Conservation (phyloP, 306 rosid species). For the Corylus americana region DNA sequence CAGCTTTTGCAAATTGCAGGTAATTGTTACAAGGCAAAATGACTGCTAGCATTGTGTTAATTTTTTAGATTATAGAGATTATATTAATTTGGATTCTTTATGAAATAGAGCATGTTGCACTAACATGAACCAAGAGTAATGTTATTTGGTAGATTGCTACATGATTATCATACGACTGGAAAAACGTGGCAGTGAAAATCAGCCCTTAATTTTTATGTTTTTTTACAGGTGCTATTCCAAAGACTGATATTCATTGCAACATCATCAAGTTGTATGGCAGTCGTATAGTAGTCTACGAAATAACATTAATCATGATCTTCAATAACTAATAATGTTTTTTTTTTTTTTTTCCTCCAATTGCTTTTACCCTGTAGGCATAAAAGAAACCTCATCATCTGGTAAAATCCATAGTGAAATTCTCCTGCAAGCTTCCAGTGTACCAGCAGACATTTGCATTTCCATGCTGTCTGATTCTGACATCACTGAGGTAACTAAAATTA, state of each 20-base stretch:
- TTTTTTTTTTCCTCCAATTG: not conserved
- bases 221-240: no score
- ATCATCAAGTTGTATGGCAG: no score
- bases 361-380: constrained; percentile 44
- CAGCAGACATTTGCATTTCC: constrained; percentile 38
- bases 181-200: no score
- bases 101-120: not conserved
- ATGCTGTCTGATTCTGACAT: constrained; percentile 66
- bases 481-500: constrained; percentile 52
- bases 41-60: not conserved
- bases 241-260: no score
- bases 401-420: constrained; percentile 28
- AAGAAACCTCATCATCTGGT: constrained; percentile 4
- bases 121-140: no score
- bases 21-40: constrained; percentile 13
- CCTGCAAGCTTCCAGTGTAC: constrained; percentile 53
- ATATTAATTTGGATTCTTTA: not conserved
- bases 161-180: no score
- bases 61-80: not conserved
- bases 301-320: no score
- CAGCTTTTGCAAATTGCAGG: constrained; percentile 42
- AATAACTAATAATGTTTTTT: no score
- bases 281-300: no score
- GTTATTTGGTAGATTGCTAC: no score
- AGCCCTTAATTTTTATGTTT: no score